Percentiles rank a stretch among this genome's conserved stretches.
Conservation (phyloP, 1,284 basidiomycete genomes). For the Cutaneotrichosporon dermatis region DNA sequence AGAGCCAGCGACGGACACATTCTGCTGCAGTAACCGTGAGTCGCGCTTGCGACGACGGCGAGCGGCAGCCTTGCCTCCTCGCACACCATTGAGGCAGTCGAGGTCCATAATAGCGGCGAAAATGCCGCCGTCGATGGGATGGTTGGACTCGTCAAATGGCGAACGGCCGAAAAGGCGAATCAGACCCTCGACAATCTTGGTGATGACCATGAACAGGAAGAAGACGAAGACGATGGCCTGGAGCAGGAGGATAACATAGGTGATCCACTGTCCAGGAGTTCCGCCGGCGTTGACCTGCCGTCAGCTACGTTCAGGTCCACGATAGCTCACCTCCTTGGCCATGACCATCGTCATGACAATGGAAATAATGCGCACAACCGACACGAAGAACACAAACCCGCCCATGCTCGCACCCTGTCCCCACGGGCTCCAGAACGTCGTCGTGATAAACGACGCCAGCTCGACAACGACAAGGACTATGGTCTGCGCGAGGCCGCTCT, state of each 20-base stretch:
- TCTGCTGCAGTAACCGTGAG: constrained; percentile 40
- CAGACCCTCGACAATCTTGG: constrained; percentile 77
- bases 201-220: constrained; percentile 70
- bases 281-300: constrained; percentile 70
- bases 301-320: constrained; percentile 9
- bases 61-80: constrained; percentile 63
- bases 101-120: constrained; percentile 61
- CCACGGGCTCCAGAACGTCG: constrained; percentile 93
- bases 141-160: constrained; percentile 77
- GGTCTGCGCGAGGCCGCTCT: constrained; percentile 83
- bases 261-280: constrained; percentile 80
- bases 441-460: constrained; percentile 72
- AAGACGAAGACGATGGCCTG: constrained; percentile 78
- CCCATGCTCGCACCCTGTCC: constrained; percentile 95
- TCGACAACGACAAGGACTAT: constrained; percentile 83
- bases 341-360: constrained; percentile 85
- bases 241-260: constrained; percentile 84
- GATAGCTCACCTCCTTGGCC: constrained; percentile 66
- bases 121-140: constrained; percentile 74
- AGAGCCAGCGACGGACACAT: constrained; percentile 40
- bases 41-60: constrained; percentile 49
- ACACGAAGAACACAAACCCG: constrained; percentile 82
- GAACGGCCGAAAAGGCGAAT: constrained; percentile 74
- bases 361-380: constrained; percentile 80
- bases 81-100: constrained; percentile 59